These are phyloP conservation scores for Candida namnaoensis DNA, from an alignment of 805 yeast genomes.

Conservation along the genomic window DNA sequence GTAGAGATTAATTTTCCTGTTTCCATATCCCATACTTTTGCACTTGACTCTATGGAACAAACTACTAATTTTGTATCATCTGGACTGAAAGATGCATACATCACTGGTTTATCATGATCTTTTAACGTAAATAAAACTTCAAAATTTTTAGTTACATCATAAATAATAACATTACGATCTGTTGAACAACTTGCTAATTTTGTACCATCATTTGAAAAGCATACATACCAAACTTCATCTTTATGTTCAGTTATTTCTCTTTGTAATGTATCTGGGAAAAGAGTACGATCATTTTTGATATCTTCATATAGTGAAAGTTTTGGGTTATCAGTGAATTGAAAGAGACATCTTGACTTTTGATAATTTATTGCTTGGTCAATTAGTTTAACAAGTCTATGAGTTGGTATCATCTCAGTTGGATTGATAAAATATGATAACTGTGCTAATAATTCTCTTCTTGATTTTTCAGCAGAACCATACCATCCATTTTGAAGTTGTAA, in stretches of 20 bases:
- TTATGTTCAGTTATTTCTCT: constrained; percentile 42
- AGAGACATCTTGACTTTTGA: constrained; percentile 30
- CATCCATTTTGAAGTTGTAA: constrained; percentile 21
- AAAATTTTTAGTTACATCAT: constrained; percentile 48
- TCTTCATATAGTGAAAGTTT: constrained; percentile 26
- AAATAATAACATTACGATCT: constrained; percentile 56
- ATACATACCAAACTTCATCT: constrained; percentile 79
- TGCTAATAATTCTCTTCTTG: constrained; percentile 32
- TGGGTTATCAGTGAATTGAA: constrained; percentile 21
- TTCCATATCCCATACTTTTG: constrained; percentile 59
- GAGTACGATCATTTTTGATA: constrained; percentile 18
- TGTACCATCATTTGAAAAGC: constrained; percentile 71
- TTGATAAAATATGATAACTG: constrained; percentile 38
- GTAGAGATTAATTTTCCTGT: constrained; percentile 22
- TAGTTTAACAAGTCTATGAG: constrained; percentile 39
- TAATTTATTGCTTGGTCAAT: constrained; percentile 40
- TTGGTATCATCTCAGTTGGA: constrained; percentile 45
- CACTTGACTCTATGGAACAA: constrained; percentile 63
- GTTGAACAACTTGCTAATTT: constrained; percentile 71
- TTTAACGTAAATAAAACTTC: constrained; percentile 25
- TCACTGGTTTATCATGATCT: constrained; percentile 45
- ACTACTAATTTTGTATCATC: constrained; percentile 60
- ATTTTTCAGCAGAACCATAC: constrained; percentile 19
- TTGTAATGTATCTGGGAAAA: constrained; percentile 40
- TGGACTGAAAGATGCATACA: constrained; percentile 70